Conservation (phyloP, 169 alveolate species). For the Cryptosporidium parvum region DNA sequence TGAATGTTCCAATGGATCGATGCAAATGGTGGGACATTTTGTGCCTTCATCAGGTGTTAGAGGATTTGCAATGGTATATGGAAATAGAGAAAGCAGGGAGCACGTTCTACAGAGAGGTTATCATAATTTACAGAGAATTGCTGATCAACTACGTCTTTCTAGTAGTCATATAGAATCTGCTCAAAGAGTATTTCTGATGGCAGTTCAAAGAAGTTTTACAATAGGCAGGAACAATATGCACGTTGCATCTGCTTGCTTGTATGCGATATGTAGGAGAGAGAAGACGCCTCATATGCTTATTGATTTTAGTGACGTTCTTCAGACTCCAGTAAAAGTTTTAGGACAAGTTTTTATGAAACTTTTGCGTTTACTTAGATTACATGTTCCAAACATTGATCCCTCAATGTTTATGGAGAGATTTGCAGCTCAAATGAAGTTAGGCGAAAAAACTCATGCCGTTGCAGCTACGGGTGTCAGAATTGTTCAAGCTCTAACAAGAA, state of each 20-base stretch:
- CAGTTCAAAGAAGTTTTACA: slow-evolving; percentile 93
- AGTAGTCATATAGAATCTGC: slow-evolving; percentile 90
- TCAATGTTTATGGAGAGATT: slow-evolving; percentile 95
- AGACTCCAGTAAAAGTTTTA: slow-evolving; percentile 89
- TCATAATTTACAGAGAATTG: slow-evolving; percentile 87
- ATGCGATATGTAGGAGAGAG: slow-evolving; percentile 93
- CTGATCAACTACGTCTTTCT: slow-evolving; percentile 87
- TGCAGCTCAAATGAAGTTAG: slow-evolving; percentile 93
- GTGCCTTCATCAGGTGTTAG: slow-evolving; percentile 87
- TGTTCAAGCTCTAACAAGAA: slow-evolving; percentile 96
- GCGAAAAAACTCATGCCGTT: slow-evolving; percentile 91
- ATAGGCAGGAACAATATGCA: slow-evolving; percentile 93
- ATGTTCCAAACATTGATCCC: slow-evolving; percentile 96
- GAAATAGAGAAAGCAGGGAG: slow-evolving; percentile 85
- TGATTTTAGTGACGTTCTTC: slow-evolving; percentile 94
- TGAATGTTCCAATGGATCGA: slow-evolving; percentile 85
- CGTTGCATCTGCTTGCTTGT: slow-evolving; percentile 95
- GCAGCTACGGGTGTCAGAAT: slow-evolving; percentile 95
- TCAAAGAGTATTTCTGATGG: slow-evolving; percentile 91
- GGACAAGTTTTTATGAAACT: slow-evolving; percentile 92
- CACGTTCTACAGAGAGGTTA: slow-evolving; percentile 85
- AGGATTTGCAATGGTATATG: slow-evolving; percentile 84
- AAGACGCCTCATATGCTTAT: slow-evolving; percentile 93
- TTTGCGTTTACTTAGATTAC: slow-evolving; percentile 88
- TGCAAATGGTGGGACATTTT: slow-evolving; percentile 87